phyloP scores from a whole-genome alignment of 371 early-diverging fungal species.

The Blakeslea trispora region DNA sequence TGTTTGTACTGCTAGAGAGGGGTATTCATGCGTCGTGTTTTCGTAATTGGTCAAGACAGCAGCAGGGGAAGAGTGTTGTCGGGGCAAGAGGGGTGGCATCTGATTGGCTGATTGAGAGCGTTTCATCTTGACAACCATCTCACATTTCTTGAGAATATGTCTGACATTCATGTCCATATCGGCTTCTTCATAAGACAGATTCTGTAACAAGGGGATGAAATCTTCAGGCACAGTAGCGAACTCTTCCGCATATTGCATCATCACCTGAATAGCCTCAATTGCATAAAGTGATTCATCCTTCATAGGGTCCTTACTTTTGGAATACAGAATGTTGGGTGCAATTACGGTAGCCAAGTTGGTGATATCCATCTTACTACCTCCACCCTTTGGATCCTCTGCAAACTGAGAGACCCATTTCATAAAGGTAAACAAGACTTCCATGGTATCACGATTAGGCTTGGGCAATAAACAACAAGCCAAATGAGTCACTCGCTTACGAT shows the following conservation, averaged over 20 bases:
- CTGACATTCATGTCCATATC: slow-evolving; percentile 61
- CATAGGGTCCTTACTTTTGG: slow-evolving; percentile 74
- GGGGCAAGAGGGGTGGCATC: slow-evolving; percentile 28
- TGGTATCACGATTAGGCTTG: slow-evolving; percentile 85
- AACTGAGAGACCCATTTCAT: slow-evolving; percentile 78
- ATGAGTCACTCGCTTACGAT: too few relatives aligned
- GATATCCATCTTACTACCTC: slow-evolving; percentile 91
- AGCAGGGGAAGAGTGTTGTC: slow-evolving; percentile 45
- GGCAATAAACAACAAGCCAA: slow-evolving; percentile 91
- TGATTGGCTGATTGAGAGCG: slow-evolving; percentile 34
- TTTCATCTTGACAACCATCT: slow-evolving; percentile 56
- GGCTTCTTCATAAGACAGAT: slow-evolving; percentile 56
- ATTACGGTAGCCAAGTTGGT: slow-evolving; percentile 90
- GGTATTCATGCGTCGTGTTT: not conserved
- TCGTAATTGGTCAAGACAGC: slow-evolving; percentile 19
- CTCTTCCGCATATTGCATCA: slow-evolving; percentile 74
- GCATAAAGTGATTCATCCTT: slow-evolving; percentile 68
- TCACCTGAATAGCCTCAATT: slow-evolving; percentile 72
- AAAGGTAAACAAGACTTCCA: slow-evolving; percentile 79
- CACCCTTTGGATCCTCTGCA: slow-evolving; percentile 62
- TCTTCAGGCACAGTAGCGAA: slow-evolving; percentile 79
- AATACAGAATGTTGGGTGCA: slow-evolving; percentile 92
- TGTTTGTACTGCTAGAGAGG: not conserved
- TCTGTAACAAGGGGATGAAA: slow-evolving; percentile 60
- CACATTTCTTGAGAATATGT: slow-evolving; percentile 67